Conservation (phyloP, 192 early-diverging fungal genomes). For the Linnemannia schmuckeri region DNA sequence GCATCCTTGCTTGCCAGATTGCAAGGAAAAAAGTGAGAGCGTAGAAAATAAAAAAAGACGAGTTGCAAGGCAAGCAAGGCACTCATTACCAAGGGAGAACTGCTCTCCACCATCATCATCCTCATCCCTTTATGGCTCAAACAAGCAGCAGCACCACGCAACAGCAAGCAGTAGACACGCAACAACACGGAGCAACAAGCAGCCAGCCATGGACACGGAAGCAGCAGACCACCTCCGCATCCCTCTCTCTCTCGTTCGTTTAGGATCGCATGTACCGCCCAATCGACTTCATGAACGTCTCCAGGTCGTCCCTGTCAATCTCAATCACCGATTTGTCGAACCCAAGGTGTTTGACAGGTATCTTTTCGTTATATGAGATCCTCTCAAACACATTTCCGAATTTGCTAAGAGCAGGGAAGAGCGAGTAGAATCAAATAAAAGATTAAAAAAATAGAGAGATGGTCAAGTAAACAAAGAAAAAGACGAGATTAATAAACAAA, state of each 20-base stretch:
- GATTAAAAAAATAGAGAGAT: not conserved
- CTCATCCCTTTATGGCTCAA: too few relatives aligned
- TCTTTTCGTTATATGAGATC: constrained; percentile 75
- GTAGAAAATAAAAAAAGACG: not conserved
- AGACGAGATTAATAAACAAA: constrained; percentile 9
- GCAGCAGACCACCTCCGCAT: not conserved
- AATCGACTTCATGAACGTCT: constrained; percentile 70
- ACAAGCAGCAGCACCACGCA: too few relatives aligned
- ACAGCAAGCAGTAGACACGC: too few relatives aligned
- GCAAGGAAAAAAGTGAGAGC: not conserved
- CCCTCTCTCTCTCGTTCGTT: not conserved
- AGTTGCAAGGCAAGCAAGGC: too few relatives aligned
- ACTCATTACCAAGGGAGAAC: too few relatives aligned
- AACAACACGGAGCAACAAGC: too few relatives aligned
- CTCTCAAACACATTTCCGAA: constrained; percentile 90
- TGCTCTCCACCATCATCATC: too few relatives aligned
- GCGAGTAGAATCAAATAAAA: not conserved
- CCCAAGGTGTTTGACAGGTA: constrained; percentile 75
- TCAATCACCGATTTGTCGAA: constrained; percentile 90
- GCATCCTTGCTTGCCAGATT: not conserved
- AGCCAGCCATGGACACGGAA: not conserved
- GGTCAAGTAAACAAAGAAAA: not conserved
- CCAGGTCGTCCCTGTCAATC: constrained; percentile 80
- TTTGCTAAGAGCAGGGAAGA: constrained; percentile 58
- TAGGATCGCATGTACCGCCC: constrained; percentile 59